Evolutionary conservation across 352 stramenopile genomes (phyloP).

Genomic region (Phytopythium montanum): DNA sequence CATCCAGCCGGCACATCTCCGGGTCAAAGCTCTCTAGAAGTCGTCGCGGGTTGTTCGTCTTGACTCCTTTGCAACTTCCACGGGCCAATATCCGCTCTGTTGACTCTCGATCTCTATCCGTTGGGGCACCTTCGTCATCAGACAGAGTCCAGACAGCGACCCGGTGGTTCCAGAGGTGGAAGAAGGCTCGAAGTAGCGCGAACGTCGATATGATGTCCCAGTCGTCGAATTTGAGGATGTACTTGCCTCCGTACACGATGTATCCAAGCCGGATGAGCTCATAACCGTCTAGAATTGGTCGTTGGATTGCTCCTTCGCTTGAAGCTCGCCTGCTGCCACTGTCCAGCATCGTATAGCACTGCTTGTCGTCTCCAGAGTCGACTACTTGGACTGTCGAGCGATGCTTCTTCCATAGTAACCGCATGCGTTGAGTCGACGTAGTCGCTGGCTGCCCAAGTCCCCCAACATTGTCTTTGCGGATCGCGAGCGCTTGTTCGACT

Average conservation of each 20-base stretch:
- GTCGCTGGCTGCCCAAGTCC: slow-evolving; percentile 12
- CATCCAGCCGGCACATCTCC: slow-evolving; percentile 7
- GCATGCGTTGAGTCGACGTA: neutral
- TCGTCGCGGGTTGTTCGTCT: neutral
- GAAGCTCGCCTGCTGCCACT: neutral
- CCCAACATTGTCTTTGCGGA: neutral
- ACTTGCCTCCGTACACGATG: slow-evolving; percentile 11
- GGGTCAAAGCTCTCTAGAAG: neutral
- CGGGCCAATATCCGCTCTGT: neutral
- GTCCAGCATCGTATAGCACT: neutral
- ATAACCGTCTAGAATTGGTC: slow-evolving; percentile 3
- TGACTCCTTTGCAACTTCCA: no score
- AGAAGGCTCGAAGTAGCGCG: neutral
- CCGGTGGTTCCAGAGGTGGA: slow-evolving; percentile 11
- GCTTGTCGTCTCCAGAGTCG: neutral
- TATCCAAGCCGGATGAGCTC: slow-evolving; percentile 19
- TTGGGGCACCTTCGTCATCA: neutral
- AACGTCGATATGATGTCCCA: slow-evolving; percentile 12
- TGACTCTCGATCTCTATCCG: neutral
- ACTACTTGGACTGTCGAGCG: neutral
- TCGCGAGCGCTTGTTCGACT: neutral
- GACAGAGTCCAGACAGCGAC: slow-evolving; percentile 5
- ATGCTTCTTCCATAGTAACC: neutral
- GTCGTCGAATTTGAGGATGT: slow-evolving; percentile 11
- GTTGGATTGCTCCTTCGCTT: neutral